Percentiles rank a stretch among this genome's conserved stretches.
Conservation (phyloP, 2,329 filamentous ascomycete genomes). For the Gaeumannomyces tritici region DNA sequence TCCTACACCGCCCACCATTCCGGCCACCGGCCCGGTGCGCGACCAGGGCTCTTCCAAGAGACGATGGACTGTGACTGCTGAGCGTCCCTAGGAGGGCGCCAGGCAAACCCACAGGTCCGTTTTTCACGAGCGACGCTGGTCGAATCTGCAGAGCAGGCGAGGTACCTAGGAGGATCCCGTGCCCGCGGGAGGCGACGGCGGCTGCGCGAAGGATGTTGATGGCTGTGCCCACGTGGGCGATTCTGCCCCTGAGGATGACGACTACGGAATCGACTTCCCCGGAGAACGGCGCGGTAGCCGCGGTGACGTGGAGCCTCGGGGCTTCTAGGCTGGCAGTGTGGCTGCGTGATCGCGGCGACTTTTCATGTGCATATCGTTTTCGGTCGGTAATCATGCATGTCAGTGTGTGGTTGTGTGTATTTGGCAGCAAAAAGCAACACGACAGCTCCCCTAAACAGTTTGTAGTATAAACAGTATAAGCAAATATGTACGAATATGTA, state of each 20-base stretch:
- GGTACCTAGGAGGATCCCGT: neutral
- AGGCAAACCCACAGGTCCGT: neutral
- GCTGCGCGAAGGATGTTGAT: no score
- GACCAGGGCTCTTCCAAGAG: conserved; percentile 39
- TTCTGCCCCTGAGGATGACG: neutral
- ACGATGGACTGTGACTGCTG: conserved; percentile 43
- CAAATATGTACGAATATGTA: no score
- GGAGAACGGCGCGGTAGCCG: no score
- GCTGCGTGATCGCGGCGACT: neutral
- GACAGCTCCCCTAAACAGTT: neutral
- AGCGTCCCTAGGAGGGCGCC: conserved; percentile 19
- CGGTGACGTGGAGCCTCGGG: neutral
- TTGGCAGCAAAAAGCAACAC: neutral
- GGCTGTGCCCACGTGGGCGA: no score
- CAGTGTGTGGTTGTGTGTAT: neutral
- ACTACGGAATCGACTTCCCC: neutral
- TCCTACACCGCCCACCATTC: neutral
- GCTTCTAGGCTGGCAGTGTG: neutral
- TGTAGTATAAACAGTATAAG: neutral
- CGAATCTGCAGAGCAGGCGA: neutral
- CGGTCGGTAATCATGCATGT: neutral
- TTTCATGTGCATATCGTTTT: neutral
- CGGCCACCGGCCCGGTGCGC: conserved; percentile 15
- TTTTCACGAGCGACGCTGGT: neutral
- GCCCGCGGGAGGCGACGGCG: no score